Evolutionary conservation across 805 yeast genomes (phyloP).

Genomic region (Danielozyma ontarioensis): DNA sequence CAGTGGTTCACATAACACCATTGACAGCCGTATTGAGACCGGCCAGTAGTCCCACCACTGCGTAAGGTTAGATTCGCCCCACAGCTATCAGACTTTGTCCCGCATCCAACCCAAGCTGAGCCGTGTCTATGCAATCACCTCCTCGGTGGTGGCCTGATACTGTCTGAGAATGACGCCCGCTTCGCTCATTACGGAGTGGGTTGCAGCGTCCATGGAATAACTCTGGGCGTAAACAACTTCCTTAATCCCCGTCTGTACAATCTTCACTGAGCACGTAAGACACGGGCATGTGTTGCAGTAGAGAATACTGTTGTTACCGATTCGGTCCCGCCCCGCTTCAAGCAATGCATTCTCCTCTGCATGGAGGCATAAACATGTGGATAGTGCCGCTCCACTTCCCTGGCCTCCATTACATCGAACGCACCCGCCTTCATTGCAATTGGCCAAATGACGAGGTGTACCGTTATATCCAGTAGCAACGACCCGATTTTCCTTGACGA

Average conservation of each 20-base stretch:
- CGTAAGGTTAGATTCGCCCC: no score
- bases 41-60: no score
- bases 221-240: conserved; percentile 93
- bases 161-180: conserved; percentile 70
- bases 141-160: conserved; percentile 36
- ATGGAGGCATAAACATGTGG: conserved; percentile 89
- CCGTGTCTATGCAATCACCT: conserved; percentile 34
- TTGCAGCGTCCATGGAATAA: conserved; percentile 85
- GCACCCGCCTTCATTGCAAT: conserved; percentile 97
- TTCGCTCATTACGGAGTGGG: conserved; percentile 63
- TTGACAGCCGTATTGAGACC: no score
- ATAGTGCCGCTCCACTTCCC: conserved; percentile 56
- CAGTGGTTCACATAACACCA: no score
- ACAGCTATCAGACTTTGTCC: no score
- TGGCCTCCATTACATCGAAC: conserved; percentile 74
- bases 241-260: conserved; percentile 84
- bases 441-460: conserved; percentile 81
- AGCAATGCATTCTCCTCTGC: conserved; percentile 96
- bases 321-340: conserved; percentile 89
- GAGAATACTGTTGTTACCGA: conserved; percentile 55
- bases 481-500: conserved; percentile 79
- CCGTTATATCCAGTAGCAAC: conserved; percentile 98
- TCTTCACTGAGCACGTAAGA: conserved; percentile 90
- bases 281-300: conserved; percentile 99
- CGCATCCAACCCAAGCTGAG: no score